phyloP scores from a whole-genome alignment of 768 basidiomycete genomes.

The Auricularia sp. region DNA sequence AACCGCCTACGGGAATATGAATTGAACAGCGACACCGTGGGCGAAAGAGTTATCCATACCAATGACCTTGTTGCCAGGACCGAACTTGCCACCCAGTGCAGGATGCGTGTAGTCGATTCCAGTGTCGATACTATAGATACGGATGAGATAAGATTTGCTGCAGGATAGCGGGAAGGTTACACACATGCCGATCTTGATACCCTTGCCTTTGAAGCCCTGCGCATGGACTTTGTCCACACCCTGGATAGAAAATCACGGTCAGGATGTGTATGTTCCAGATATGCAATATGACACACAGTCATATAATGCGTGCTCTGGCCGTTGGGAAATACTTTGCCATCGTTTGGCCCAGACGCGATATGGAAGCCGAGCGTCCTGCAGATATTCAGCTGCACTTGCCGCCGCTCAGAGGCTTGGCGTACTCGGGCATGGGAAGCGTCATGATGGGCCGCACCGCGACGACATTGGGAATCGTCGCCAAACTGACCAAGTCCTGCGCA shows the following conservation, averaged over 20 bases:
- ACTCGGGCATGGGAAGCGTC: slow-evolving; percentile 1
- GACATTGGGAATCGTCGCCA: background rate
- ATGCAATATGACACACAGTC: background rate
- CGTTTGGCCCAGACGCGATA: background rate
- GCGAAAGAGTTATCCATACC: too few species aligned
- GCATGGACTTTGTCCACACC: background rate
- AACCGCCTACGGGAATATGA: background rate
- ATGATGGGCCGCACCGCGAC: slow-evolving; percentile 2
- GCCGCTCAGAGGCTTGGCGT: background rate
- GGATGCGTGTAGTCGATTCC: background rate
- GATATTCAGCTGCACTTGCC: background rate
- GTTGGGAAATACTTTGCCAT: slow-evolving; percentile 1
- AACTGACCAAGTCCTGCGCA: background rate
- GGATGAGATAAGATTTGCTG: background rate
- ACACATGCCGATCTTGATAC: background rate
- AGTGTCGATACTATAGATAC: slow-evolving; percentile 13
- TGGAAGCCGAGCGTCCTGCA: background rate
- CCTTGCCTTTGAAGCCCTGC: background rate
- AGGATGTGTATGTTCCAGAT: too few species aligned
- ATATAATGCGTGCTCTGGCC: slow-evolving; percentile 3
- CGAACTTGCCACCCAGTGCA: background rate
- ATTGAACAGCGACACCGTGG: too few species aligned
- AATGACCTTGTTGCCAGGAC: background rate
- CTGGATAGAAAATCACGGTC: background rate
- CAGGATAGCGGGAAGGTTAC: background rate